Evolutionary conservation across 257 asterid species (phyloP).

Genomic region (Lycium ferocissimum): DNA sequence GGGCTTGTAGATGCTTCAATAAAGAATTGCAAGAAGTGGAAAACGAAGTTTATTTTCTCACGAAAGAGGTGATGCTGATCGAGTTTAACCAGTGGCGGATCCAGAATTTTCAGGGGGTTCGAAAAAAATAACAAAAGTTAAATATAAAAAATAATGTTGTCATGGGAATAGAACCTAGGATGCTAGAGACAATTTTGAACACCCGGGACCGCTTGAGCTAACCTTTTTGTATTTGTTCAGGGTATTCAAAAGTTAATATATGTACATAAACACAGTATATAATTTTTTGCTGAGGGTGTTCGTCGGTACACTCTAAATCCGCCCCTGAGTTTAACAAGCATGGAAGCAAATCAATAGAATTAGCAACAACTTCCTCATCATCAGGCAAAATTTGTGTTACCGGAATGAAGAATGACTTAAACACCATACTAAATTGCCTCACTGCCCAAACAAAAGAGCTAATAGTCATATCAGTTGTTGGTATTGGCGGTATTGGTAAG

Average conservation of each 20-base stretch:
- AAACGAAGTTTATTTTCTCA: conserved; percentile 13
- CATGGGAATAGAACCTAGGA: too few relatives aligned
- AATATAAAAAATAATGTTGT: too few relatives aligned
- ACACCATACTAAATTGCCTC: neutral
- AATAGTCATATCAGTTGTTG: neutral
- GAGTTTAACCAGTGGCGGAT: neutral
- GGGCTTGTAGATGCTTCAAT: neutral
- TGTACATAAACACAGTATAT: too few relatives aligned
- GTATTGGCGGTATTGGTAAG: conserved; percentile 29
- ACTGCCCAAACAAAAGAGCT: neutral
- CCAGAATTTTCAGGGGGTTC: too few relatives aligned
- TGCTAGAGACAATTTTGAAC: too few relatives aligned
- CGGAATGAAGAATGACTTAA: conserved; percentile 1
- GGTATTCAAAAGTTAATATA: too few relatives aligned
- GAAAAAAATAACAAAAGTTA: too few relatives aligned
- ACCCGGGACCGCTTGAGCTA: too few relatives aligned
- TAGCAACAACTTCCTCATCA: neutral
- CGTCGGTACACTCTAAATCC: too few relatives aligned
- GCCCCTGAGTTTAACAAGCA: neutral
- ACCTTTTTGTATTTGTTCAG: too few relatives aligned
- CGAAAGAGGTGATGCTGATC: conserved; percentile 28
- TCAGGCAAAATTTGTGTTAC: neutral
- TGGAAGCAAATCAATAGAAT: neutral
- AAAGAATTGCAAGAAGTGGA: neutral
- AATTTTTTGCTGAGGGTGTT: too few relatives aligned